These are phyloP conservation scores for Umbelopsis ramanniana DNA, from an alignment of 192 early-diverging fungal species.

Conservation along the genomic window DNA sequence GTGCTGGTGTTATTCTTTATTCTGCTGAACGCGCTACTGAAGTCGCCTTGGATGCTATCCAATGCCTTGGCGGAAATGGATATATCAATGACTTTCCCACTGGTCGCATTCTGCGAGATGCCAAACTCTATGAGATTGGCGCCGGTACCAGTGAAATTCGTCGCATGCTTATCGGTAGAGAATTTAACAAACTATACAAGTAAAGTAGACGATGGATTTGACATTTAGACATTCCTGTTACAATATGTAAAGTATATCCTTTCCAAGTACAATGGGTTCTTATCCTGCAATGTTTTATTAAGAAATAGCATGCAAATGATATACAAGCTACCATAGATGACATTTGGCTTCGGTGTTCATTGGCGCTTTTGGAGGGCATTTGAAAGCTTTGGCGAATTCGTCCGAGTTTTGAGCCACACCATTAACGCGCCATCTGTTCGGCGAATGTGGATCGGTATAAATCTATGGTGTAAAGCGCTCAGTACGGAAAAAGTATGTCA, in stretches of 20 bases:
- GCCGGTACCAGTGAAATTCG: slow-evolving; percentile 95
- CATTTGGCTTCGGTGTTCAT: slow-evolving; percentile 74
- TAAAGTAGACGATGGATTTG: background rate
- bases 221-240: too few species aligned
- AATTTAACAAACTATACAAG: slow-evolving; percentile 72
- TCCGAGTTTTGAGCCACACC: slow-evolving; percentile 65
- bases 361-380: slow-evolving; percentile 55
- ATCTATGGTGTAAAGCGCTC: slow-evolving; percentile 35
- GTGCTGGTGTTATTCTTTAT: slow-evolving; percentile 93
- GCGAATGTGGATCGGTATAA: slow-evolving; percentile 68
- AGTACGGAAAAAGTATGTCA: background rate
- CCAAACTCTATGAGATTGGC: slow-evolving; percentile 96
- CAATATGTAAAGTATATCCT: too few species aligned
- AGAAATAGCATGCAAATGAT: too few species aligned
- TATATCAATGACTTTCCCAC: slow-evolving; percentile 93
- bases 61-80: slow-evolving; percentile 94
- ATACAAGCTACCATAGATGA: slow-evolving; percentile 32
- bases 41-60: slow-evolving; percentile 90
- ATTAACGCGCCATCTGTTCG: slow-evolving; percentile 64
- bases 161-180: slow-evolving; percentile 87
- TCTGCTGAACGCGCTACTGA: slow-evolving; percentile 94
- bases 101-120: slow-evolving; percentile 88
- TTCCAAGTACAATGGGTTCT: too few species aligned
- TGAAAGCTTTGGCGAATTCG: slow-evolving; percentile 68
- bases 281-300: too few species aligned